Conservation (phyloP, 352 stramenopile species). For the Salisapilia sapeloensis region DNA sequence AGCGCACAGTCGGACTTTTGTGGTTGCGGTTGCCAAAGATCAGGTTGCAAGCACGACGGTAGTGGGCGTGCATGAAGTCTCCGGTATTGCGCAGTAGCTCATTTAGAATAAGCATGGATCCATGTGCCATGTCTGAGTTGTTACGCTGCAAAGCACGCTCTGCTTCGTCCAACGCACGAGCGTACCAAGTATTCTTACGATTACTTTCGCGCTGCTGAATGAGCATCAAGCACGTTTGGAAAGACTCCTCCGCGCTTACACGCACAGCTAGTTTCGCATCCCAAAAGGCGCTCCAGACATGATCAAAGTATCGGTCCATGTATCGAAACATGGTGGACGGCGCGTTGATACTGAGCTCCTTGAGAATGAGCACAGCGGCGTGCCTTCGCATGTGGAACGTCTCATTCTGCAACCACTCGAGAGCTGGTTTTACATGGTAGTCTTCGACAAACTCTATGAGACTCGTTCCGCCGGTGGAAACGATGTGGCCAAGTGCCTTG, state of each 20-base stretch:
- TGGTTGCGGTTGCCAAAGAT: conserved; percentile 67
- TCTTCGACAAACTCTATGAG: conserved; percentile 82
- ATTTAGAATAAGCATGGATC: conserved; percentile 70
- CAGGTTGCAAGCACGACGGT: conserved; percentile 44
- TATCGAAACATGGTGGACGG: conserved; percentile 74
- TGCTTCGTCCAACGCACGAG: conserved; percentile 56
- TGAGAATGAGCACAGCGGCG: conserved; percentile 75
- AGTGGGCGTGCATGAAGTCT: conserved; percentile 81
- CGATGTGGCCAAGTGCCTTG: conserved; percentile 75
- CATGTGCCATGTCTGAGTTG: conserved; percentile 66
- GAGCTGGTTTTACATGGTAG: conserved; percentile 74
- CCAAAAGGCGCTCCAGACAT: conserved; percentile 82
- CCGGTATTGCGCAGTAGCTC: conserved; percentile 75
- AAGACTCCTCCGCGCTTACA: conserved; percentile 62
- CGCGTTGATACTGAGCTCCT: conserved; percentile 73
- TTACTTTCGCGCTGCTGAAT: conserved; percentile 82
- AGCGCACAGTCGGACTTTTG: conserved; percentile 58
- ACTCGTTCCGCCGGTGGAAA: conserved; percentile 70
- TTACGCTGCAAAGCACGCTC: conserved; percentile 53
- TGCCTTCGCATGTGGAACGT: conserved; percentile 77
- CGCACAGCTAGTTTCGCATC: conserved; percentile 61
- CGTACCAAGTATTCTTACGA: conserved; percentile 70
- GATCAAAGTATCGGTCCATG: conserved; percentile 83
- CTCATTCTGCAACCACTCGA: conserved; percentile 81
- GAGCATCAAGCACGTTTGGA: conserved; percentile 74